Percentiles rank a stretch among this genome's conserved stretches.
These are phyloP conservation scores for Cordyceps farinosa DNA, from an alignment of 2,329 filamentous ascomycete species.

Conservation along the genomic window DNA sequence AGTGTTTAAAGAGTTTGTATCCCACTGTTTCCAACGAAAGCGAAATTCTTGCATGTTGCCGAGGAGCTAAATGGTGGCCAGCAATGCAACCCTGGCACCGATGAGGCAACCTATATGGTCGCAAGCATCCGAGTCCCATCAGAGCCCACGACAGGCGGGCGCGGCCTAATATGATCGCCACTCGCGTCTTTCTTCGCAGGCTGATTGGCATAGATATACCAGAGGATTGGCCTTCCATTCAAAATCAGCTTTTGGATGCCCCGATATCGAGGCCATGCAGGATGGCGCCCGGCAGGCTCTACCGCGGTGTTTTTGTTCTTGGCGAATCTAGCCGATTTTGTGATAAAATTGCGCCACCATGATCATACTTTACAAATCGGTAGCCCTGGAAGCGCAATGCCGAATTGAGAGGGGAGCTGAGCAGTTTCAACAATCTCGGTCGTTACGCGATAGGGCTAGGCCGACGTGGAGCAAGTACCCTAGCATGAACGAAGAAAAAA, in stretches of 20 bases:
- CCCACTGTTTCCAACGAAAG: background rate
- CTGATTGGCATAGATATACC: no score
- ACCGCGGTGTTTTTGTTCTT: background rate
- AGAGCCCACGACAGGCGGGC: background rate
- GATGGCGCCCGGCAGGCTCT: background rate
- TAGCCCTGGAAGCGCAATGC: background rate
- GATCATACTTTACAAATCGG: background rate
- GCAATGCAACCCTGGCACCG: background rate
- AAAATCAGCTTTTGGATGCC: background rate
- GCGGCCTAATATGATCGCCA: no score
- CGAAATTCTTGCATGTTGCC: background rate
- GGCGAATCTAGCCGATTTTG: background rate
- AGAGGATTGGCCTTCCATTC: background rate
- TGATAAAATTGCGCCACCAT: background rate
- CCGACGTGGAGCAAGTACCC: background rate
- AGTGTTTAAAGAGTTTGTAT: no score
- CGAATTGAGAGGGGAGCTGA: background rate
- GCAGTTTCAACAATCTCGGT: background rate
- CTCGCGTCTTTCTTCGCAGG: no score
- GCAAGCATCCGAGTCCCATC: background rate
- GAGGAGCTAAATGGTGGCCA: background rate
- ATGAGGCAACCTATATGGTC: background rate
- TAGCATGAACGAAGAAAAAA: background rate
- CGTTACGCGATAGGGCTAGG: slow-evolving; percentile 5
- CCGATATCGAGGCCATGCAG: background rate